Evolutionary conservation across 176 grass and related monocot genomes (phyloP).

Genomic region (Miscanthus lutarioriparius): DNA sequence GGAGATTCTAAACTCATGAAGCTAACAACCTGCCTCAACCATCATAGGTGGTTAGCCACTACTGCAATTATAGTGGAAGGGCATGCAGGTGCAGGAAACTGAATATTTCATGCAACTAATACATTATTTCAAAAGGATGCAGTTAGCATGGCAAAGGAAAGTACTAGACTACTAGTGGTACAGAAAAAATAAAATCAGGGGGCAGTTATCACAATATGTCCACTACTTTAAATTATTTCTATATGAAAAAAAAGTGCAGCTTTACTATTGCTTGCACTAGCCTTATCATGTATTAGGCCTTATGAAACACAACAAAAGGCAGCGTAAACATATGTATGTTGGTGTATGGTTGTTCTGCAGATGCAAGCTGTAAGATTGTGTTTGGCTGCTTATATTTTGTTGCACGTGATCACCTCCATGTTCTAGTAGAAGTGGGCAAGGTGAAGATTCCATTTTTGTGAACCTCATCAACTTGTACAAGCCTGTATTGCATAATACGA

Average conservation of each 20-base stretch:
- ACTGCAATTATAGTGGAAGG: not conserved
- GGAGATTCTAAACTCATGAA: not conserved
- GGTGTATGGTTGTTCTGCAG: not conserved
- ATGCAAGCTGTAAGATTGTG: not conserved
- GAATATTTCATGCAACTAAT: slow-evolving; percentile 12
- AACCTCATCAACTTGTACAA: not conserved
- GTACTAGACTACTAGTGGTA: not conserved
- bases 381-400: not conserved
- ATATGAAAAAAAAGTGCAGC: not conserved
- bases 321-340: not conserved
- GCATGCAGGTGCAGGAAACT: not conserved
- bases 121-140: not conserved
- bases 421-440: not conserved
- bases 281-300: not conserved
- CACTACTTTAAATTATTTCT: not conserved
- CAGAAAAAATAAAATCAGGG: not conserved
- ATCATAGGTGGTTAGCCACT: not conserved
- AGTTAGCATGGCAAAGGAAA: not conserved
- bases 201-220: not conserved
- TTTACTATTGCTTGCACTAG: not conserved
- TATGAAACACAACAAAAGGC: not conserved
- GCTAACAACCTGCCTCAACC: slow-evolving; percentile 9
- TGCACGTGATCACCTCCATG: not conserved
- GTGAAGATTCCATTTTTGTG: not conserved
- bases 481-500: not conserved